Evolutionary conservation across 345 rosid genomes (phyloP).

Genomic region (Arabidopsis arenosa): DNA sequence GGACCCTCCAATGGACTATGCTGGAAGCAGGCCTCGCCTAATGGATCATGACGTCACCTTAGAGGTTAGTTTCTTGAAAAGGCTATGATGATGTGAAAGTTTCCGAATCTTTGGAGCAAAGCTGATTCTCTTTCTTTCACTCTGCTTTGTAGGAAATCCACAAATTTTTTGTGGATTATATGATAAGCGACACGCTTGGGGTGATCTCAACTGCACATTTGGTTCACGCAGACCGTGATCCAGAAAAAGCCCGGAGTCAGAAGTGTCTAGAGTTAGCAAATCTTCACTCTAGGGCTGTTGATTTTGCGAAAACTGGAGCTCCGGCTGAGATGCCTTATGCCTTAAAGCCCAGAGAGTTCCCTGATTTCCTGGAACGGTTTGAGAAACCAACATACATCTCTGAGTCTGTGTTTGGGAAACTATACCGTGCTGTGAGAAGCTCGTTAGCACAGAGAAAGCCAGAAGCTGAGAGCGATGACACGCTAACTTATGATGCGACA

Average conservation of each 20-base stretch:
- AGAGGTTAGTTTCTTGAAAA: slow-evolving; percentile 55
- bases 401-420: slow-evolving; percentile 69
- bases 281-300: slow-evolving; percentile 95
- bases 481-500: slow-evolving; percentile 60
- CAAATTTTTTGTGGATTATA: slow-evolving; percentile 79
- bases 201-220: slow-evolving; percentile 92
- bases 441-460: slow-evolving; percentile 41
- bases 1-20: slow-evolving; percentile 88
- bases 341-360: slow-evolving; percentile 82
- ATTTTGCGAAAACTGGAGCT: slow-evolving; percentile 93
- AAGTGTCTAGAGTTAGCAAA: slow-evolving; percentile 79
- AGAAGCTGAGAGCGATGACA: slow-evolving; percentile 49
- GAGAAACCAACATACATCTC: slow-evolving; percentile 71
- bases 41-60: slow-evolving; percentile 89
- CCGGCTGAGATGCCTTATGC: slow-evolving; percentile 89
- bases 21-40: slow-evolving; percentile 71
- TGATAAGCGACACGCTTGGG: slow-evolving; percentile 90
- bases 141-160: slow-evolving; percentile 78
- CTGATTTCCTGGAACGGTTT: slow-evolving; percentile 87
- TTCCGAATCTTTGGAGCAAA: slow-evolving; percentile 25
- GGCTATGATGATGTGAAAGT: slow-evolving; percentile 1
- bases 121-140: slow-evolving; percentile 20
- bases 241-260: slow-evolving; percentile 67
- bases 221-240: slow-evolving; percentile 85
- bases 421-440: slow-evolving; percentile 65